Evolutionary conservation across 495 filamentous ascomycete species (phyloP), one percentile per base, ranked within the genome.

Genomic region (Podospora fimiseda): DNA sequence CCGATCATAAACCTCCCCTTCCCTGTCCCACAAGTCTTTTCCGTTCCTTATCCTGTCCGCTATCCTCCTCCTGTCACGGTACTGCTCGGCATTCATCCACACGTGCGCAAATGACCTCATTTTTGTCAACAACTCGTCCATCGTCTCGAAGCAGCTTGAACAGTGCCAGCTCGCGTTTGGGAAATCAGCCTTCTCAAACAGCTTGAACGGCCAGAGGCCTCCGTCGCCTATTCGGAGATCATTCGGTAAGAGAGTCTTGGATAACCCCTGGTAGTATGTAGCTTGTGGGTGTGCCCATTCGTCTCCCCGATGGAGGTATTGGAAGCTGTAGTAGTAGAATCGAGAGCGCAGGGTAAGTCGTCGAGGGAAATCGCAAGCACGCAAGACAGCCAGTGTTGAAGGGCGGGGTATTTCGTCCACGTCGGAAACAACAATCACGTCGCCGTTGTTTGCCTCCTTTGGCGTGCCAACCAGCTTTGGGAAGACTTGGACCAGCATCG

Each of bases 301-400:
- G 21, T 63, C 18, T n/a, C 70, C 75, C 11, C 60, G 73, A 48
- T 79, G 78, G 30, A 71, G 63, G 63, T 70, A 80, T 61, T 81
- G 78, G 63, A 80, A 82, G 51, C 63, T 69, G 65, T 82, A 82
- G 59, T 79, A 79, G 59, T 80, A 80, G 63, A 78, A 80, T 20
- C 68, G 58, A 19, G 66, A 74, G 14, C 71, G 61, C n/a, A 82
- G 69, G 5, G 78, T 81, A 20, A 78, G 63, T 9, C 78, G 72
- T 9, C 66, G 69, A 1, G 78, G 77, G 61, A 80, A 79, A 2
- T 45, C 50, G 65, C 78, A 82, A 4, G 70, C 66, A 1, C 72
- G 70, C 0, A 82, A 68, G 2, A 74, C 50, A 7, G 59, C 52
- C 11, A 81, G 53, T 1, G 74, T 69, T 30, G 62, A 65, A 1